Evolutionary conservation across 2,329 filamentous ascomycete genomes (phyloP).

Genomic region (Sporothrix dimorphospora): DNA sequence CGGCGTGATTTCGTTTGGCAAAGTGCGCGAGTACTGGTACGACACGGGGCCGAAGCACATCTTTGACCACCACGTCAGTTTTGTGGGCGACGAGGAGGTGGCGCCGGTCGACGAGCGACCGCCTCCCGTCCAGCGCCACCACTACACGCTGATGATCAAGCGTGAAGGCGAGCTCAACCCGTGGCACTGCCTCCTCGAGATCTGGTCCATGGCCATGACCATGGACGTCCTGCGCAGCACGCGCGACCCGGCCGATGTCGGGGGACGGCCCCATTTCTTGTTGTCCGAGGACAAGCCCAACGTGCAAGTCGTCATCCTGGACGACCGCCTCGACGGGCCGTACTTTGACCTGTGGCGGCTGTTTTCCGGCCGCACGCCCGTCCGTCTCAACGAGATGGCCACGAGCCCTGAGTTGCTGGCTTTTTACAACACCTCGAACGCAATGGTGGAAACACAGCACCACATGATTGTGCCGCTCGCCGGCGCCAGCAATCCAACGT

Average conservation of each 20-base stretch:
- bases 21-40: constrained; percentile 31
- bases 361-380: constrained; percentile 40
- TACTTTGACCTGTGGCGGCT: constrained; percentile 46
- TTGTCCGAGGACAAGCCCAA: constrained; percentile 27
- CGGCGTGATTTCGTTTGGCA: constrained; percentile 25
- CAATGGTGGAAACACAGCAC: constrained; percentile 24
- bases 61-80: constrained; percentile 26
- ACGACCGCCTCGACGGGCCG: constrained; percentile 42
- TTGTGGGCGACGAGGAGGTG: background rate
- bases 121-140: background rate
- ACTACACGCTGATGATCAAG: constrained; percentile 31
- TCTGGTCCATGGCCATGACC: constrained; percentile 33
- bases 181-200: constrained; percentile 34
- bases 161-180: constrained; percentile 32
- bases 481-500: constrained; percentile 47
- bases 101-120: background rate
- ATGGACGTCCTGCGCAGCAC: constrained; percentile 33
- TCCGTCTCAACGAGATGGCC: constrained; percentile 38
- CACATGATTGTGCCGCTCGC: constrained; percentile 47
- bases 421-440: constrained; percentile 20
- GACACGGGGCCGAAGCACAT: constrained; percentile 31
- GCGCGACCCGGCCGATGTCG: constrained; percentile 16
- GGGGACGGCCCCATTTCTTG: constrained; percentile 15
- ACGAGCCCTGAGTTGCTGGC: constrained; percentile 8
- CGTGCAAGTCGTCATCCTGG: constrained; percentile 41